phyloP scores from a whole-genome alignment of 257 asterid genomes.

The Perilla frutescens region DNA sequence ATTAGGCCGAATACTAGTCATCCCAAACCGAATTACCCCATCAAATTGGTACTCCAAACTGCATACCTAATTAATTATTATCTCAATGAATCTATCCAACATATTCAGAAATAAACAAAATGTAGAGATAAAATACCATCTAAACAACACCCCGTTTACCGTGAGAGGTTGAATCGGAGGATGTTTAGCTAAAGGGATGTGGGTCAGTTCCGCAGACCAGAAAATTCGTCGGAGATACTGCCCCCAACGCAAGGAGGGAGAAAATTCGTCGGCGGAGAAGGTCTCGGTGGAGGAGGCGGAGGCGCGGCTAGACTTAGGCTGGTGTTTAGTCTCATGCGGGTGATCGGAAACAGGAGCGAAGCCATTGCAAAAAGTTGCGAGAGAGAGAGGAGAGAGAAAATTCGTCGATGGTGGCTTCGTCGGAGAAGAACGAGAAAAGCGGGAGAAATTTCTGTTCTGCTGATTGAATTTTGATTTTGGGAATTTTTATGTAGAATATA shows the following conservation, averaged over 20 bases:
- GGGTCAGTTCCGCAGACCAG: constrained; percentile 72
- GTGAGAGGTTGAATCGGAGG: constrained; percentile 42
- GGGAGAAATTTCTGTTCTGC: too few species aligned
- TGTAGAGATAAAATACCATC: constrained; percentile 54
- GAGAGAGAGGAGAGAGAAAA: neutral
- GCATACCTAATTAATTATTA: constrained; percentile 23
- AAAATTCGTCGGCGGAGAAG: constrained; percentile 49
- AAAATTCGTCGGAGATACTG: constrained; percentile 54
- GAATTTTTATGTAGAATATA: too few species aligned
- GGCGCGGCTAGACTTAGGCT: constrained; percentile 37
- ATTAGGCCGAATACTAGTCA: neutral
- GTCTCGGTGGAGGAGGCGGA: constrained; percentile 41
- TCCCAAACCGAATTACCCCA: neutral
- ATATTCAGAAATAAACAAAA: neutral
- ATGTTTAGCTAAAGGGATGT: constrained; percentile 52
- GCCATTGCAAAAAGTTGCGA: constrained; percentile 51
- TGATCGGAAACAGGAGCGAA: constrained; percentile 55
- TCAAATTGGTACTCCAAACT: constrained; percentile 9
- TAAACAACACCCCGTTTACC: constrained; percentile 75
- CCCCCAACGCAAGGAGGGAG: constrained; percentile 61
- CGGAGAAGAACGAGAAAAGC: too few species aligned
- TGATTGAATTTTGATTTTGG: too few species aligned
- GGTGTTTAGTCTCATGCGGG: constrained; percentile 46
- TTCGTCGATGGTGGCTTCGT: too few species aligned
- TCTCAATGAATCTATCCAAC: neutral